A percentile compares a stretch with the other conserved stretches of the same genome.
These are phyloP conservation scores for Saturnispora quitensis DNA, from an alignment of 805 yeast genomes.

Conservation along the genomic window DNA sequence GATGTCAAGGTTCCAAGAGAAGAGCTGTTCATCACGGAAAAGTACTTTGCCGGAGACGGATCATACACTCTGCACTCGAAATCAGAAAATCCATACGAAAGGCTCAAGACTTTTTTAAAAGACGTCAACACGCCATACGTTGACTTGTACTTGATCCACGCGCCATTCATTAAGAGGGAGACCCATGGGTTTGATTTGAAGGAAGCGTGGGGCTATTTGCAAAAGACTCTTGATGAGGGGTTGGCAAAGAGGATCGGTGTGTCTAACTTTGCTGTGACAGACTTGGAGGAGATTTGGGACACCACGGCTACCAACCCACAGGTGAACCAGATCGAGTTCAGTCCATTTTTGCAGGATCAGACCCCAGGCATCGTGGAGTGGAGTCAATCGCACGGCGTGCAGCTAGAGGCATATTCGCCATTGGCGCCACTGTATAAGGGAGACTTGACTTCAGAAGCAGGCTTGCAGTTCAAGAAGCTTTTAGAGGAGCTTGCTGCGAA, in stretches of 20 bases:
- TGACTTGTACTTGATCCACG: constrained; percentile 54
- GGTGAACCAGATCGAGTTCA: constrained; percentile 63
- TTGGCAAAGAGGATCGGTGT: constrained; percentile 58
- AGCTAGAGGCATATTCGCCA: constrained; percentile 60
- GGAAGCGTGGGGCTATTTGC: constrained; percentile 51
- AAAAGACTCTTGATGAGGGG: constrained; percentile 44
- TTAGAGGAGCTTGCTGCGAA: constrained; percentile 27
- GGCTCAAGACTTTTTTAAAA: constrained; percentile 34
- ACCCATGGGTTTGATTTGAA: constrained; percentile 37
- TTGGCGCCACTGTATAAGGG: constrained; percentile 50
- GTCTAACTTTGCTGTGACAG: constrained; percentile 52
- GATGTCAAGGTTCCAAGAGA: constrained; percentile 31
- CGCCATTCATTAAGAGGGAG: constrained; percentile 43
- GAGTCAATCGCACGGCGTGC: constrained; percentile 38
- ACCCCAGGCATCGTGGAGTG: constrained; percentile 48
- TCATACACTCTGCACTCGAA: constrained; percentile 12
- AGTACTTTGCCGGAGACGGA: constrained; percentile 34
- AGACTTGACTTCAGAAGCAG: constrained; percentile 30
- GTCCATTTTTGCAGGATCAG: constrained; percentile 57
- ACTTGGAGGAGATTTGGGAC: constrained; percentile 35
- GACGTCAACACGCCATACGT: constrained; percentile 33
- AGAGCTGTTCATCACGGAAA: constrained; percentile 50
- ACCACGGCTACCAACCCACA: constrained; percentile 40
- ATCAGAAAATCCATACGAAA: constrained; percentile 36
- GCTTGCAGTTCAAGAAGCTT: constrained; percentile 26